These are phyloP conservation scores for Endothia cerciana DNA, from an alignment of 2,329 filamentous ascomycete genomes.

Conservation along the genomic window DNA sequence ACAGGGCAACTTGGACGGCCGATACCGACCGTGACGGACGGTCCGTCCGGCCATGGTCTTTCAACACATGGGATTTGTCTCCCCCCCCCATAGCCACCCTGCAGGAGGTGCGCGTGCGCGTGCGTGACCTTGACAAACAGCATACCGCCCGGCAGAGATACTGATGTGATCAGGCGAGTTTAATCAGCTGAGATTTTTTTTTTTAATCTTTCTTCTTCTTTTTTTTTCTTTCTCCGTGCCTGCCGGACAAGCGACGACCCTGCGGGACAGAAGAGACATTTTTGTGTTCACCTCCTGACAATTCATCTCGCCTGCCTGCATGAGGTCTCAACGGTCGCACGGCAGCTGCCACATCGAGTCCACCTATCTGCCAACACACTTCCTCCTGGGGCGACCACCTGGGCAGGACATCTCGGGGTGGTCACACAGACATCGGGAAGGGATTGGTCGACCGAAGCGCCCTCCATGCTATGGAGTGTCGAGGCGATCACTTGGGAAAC, in stretches of 20 bases:
- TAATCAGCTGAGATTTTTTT: not conserved
- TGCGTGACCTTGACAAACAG: no score
- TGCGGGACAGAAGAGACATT: conserved; percentile 3
- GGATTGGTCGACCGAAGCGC: not conserved
- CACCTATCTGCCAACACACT: not conserved
- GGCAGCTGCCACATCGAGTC: conserved; percentile 5
- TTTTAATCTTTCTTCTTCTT: no score
- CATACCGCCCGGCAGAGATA: no score
- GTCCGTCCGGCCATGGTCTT: no score
- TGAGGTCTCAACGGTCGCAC: conserved; percentile 2
- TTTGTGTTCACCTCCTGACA: not conserved
- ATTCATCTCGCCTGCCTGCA: conserved; percentile 7
- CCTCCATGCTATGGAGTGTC: not conserved
- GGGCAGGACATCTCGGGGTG: not conserved
- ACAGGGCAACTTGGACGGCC: no score
- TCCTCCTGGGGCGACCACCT: not conserved
- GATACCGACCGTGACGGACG: no score
- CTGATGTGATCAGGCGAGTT: no score
- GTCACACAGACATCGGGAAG: not conserved
- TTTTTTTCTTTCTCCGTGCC: not conserved
- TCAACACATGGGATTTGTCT: no score
- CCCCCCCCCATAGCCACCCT: no score
- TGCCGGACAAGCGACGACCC: no score
- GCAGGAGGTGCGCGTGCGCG: no score
- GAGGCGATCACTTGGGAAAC: not conserved